Evolutionary conservation across 1,284 basidiomycete genomes (phyloP).

Genomic region (Irpex sp.): DNA sequence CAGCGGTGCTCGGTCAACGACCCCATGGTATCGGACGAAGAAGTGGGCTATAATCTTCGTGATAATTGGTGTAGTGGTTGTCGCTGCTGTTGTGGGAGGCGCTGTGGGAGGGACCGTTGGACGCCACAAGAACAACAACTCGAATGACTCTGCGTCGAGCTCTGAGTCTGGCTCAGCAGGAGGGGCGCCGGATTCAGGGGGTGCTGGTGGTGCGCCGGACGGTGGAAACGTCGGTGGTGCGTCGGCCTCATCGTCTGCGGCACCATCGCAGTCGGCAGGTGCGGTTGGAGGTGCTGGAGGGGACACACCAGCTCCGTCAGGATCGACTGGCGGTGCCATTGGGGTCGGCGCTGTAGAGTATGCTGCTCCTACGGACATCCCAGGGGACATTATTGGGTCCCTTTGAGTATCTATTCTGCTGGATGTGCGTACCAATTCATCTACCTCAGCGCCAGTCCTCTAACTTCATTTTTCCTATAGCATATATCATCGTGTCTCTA

Average conservation of each 20-base stretch:
- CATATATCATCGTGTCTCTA: too few species aligned
- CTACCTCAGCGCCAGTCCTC: too few species aligned
- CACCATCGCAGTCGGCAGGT: background rate
- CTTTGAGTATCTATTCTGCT: background rate
- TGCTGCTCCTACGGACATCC: background rate
- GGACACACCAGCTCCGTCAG: background rate
- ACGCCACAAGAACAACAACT: constrained; percentile 22
- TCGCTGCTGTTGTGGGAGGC: constrained; percentile 57
- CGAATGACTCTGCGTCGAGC: background rate
- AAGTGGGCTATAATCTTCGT: constrained; percentile 36
- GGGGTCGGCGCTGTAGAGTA: background rate
- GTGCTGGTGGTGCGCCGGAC: background rate
- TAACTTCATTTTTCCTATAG: too few species aligned
- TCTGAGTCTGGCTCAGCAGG: background rate
- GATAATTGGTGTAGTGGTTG: constrained; percentile 35
- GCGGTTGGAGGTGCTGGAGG: background rate
- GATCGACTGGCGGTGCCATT: background rate
- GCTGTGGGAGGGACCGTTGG: constrained; percentile 51
- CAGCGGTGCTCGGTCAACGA: constrained; percentile 2
- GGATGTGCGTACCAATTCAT: background rate
- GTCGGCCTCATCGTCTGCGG: background rate
- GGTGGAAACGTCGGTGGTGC: background rate
- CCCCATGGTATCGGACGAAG: constrained; percentile 32
- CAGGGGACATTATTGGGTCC: background rate
- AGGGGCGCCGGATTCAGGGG: background rate